These are phyloP conservation scores for Phellopilus nigrolimitatus DNA, from an alignment of 1,284 basidiomycete species.

Conservation along the genomic window DNA sequence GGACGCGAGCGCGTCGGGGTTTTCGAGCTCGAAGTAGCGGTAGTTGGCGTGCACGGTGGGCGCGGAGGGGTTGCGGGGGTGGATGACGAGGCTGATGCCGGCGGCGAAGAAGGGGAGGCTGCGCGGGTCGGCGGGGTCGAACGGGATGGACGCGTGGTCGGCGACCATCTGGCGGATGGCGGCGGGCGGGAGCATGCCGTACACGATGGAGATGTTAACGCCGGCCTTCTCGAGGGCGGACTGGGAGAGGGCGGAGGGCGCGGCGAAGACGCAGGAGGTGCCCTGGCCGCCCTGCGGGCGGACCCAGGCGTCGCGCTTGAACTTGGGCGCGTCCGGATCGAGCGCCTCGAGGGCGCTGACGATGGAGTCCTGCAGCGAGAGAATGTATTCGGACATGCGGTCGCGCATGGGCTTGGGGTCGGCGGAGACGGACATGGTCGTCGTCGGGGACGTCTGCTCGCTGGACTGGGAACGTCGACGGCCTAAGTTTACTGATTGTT, in stretches of 20 bases:
- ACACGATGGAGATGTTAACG: conserved; percentile 91
- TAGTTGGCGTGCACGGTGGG: conserved; percentile 98
- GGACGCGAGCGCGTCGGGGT: conserved; percentile 31
- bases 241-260: conserved; percentile 37
- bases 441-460: not conserved
- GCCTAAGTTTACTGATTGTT: not conserved
- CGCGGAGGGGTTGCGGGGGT: conserved; percentile 87
- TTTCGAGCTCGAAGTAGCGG: conserved; percentile 92
- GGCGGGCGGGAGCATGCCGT: conserved; percentile 82
- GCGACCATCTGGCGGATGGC: conserved; percentile 94
- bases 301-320: conserved; percentile 87
- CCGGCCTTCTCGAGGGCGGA: conserved; percentile 93
- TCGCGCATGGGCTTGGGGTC: conserved; percentile 66
- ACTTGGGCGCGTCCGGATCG: conserved; percentile 67
- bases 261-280: conserved; percentile 82
- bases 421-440: conserved; percentile 2
- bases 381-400: conserved; percentile 78
- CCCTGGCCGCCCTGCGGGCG: conserved; percentile 84
- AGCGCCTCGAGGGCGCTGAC: conserved; percentile 76
- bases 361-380: conserved; percentile 78
- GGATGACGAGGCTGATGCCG: conserved; percentile 88
- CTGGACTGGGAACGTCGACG: not conserved
- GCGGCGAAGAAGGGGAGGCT: conserved; percentile 91
- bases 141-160: conserved; percentile 77
- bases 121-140: conserved; percentile 42